Evolutionary conservation across 1,284 basidiomycete genomes (phyloP).

Genomic region (Marasmius sp.): DNA sequence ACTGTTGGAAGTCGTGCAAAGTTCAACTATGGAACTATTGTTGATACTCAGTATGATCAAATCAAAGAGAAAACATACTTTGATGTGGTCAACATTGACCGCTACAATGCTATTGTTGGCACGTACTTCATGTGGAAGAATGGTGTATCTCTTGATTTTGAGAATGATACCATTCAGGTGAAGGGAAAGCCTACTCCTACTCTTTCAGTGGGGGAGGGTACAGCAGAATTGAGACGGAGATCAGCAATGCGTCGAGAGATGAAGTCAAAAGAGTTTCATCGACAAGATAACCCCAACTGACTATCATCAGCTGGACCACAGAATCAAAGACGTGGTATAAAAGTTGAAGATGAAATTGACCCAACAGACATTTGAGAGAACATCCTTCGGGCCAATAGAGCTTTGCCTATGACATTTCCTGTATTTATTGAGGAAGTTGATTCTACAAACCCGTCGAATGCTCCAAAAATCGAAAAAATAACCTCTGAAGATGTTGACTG

Average conservation of each 20-base stretch:
- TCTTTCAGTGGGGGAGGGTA: constrained; percentile 13
- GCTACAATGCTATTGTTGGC: constrained; percentile 30
- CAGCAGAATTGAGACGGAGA: not conserved
- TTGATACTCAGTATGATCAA: constrained; percentile 14
- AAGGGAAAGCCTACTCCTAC: constrained; percentile 4
- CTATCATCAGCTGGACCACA: not conserved
- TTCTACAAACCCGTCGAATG: not conserved
- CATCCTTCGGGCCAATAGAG: not conserved
- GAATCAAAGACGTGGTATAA: not conserved
- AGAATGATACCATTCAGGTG: constrained; percentile 13
- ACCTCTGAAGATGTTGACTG: not conserved
- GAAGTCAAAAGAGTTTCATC: not conserved
- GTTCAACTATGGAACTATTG: constrained; percentile 12
- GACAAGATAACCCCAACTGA: not conserved
- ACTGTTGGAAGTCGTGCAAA: constrained; percentile 13
- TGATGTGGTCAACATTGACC: constrained; percentile 30
- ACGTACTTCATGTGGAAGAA: constrained; percentile 25
- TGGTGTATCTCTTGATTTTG: constrained; percentile 26
- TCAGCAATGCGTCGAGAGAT: constrained; percentile 7
- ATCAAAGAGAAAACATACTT: constrained; percentile 21
- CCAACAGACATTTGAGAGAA: not conserved
- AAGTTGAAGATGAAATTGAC: not conserved
- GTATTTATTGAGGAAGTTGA: not conserved
- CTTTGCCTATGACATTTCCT: constrained; percentile 1
- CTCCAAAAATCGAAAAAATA: not conserved